Evolutionary conservation across 176 grass and related monocot genomes (phyloP).

Genomic region (Zoysia pacifica): DNA sequence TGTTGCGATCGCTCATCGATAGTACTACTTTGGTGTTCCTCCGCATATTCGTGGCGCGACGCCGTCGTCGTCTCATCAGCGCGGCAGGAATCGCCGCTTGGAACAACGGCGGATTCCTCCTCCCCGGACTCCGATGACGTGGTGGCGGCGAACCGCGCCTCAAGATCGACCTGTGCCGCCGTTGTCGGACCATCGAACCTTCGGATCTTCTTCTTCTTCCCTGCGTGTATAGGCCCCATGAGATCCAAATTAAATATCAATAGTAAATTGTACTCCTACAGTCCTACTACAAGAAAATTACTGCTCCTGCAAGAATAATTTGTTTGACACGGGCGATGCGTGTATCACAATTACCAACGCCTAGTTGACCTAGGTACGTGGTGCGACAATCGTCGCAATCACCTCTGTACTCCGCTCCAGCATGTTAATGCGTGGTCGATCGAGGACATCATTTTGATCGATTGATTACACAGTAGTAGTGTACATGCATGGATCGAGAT

Average conservation of each 20-base stretch:
- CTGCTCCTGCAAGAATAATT: background rate
- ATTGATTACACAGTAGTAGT: background rate
- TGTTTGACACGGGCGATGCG: slow-evolving; percentile 4
- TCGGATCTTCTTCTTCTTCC: slow-evolving; percentile 48
- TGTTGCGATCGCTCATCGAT: no score
- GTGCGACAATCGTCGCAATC: slow-evolving; percentile 34
- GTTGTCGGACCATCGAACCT: slow-evolving; percentile 45
- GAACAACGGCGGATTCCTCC: background rate
- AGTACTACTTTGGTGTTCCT: no score
- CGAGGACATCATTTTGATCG: background rate
- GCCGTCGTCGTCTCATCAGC: background rate
- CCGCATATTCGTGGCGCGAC: background rate
- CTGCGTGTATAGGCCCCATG: slow-evolving; percentile 36
- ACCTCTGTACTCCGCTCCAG: background rate
- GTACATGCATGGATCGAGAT: background rate
- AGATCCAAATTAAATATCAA: background rate
- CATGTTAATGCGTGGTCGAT: slow-evolving; percentile 14
- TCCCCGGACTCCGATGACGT: slow-evolving; percentile 5
- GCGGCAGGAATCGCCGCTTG: background rate
- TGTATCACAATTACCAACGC: background rate
- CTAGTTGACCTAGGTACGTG: slow-evolving; percentile 7
- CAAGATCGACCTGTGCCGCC: slow-evolving; percentile 37
- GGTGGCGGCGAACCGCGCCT: slow-evolving; percentile 36
- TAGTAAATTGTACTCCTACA: background rate
- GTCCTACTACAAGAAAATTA: no score